Evolutionary conservation across 768 basidiomycete species (phyloP).

Genomic region (Naganishia vishniacii): DNA sequence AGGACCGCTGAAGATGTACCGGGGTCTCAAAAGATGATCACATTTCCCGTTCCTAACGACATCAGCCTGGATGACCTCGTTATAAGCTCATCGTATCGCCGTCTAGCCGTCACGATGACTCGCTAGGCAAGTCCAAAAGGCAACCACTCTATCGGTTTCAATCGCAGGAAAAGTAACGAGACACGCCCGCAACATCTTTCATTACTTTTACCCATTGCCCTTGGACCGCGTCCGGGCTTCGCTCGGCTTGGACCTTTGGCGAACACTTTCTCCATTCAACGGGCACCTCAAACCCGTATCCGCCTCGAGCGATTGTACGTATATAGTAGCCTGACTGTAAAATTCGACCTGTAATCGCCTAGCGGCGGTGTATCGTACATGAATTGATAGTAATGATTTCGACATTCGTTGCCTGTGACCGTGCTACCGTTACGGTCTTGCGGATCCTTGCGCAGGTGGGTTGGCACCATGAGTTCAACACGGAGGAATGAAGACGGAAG

Average conservation of each 20-base stretch:
- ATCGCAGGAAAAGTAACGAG: too few relatives aligned
- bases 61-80: not conserved
- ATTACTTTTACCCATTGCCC: not conserved
- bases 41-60: not conserved
- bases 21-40: slow-evolving; percentile 7
- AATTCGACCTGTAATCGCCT: not conserved
- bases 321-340: slow-evolving; percentile 1
- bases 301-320: slow-evolving; percentile 8
- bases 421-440: too few relatives aligned
- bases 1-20: slow-evolving; percentile 16
- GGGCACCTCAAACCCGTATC: not conserved
- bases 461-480: too few relatives aligned
- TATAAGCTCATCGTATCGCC: not conserved
- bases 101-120: too few relatives aligned
- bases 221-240: too few relatives aligned
- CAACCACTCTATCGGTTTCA: too few relatives aligned
- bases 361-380: not conserved
- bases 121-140: too few relatives aligned
- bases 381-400: not conserved
- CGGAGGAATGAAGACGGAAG: too few relatives aligned
- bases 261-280: not conserved
- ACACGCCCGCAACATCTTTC: too few relatives aligned
- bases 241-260: not conserved
- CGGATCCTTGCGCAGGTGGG: not conserved
- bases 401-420: too few relatives aligned